Percentiles rank a stretch among this genome's conserved stretches.
Conservation (phyloP, 2,329 filamentous ascomycete genomes). For the Arthroderma sp. region DNA sequence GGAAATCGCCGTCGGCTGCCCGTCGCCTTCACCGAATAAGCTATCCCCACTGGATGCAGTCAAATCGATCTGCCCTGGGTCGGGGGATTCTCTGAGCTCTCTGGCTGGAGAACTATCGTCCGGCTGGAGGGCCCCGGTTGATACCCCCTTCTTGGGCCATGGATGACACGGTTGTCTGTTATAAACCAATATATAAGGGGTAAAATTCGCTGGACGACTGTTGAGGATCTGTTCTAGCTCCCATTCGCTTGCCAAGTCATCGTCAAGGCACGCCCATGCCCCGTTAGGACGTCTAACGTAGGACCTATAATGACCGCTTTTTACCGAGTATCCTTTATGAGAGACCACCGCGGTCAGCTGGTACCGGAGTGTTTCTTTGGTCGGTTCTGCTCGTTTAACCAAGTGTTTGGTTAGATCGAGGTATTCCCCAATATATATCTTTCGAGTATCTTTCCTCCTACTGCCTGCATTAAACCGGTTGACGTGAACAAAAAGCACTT, state of each 20-base stretch:
- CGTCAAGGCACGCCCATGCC: constrained; percentile 6
- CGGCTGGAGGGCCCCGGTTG: too few species aligned
- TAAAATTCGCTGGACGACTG: not conserved
- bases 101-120: too few species aligned
- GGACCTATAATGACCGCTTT: constrained; percentile 7
- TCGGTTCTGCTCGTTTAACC: not conserved
- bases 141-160: not conserved
- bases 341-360: constrained; percentile 5
- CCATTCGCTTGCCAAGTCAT: not conserved
- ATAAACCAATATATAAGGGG: constrained; percentile 7
- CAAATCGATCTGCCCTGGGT: too few species aligned
- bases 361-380: constrained; percentile 4
- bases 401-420: constrained; percentile 8
- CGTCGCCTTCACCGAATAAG: too few species aligned
- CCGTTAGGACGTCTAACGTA: constrained; percentile 6
- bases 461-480: constrained; percentile 2
- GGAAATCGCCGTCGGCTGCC: too few species aligned
- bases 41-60: too few species aligned
- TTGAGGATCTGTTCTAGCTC: not conserved
- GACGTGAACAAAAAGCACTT: constrained; percentile 9
- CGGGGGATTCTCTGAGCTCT: too few species aligned
- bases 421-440: constrained; percentile 6
- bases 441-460: not conserved
- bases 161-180: not conserved
- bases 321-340: constrained; percentile 3